Conservation (phyloP, 2,329 filamentous ascomycete genomes). For the Phaeosphaeria sp. region DNA sequence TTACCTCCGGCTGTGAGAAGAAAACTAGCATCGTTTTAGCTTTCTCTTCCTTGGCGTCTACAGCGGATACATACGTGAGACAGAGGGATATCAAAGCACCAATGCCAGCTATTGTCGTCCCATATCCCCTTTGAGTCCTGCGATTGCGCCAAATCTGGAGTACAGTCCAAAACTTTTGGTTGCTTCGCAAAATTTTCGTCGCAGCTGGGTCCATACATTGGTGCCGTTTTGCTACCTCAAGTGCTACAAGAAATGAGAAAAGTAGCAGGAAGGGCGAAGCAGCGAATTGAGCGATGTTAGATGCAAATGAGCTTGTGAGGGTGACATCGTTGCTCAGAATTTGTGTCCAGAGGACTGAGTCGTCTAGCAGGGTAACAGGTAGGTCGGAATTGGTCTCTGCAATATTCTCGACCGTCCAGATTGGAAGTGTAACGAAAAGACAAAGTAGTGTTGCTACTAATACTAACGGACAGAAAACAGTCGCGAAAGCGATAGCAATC, state of each 20-base stretch:
- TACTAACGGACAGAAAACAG: neutral
- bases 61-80: neutral
- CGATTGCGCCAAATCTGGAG: neutral
- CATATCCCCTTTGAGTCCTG: neutral
- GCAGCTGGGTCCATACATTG: neutral
- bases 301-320: neutral
- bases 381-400: neutral
- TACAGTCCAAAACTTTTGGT: neutral
- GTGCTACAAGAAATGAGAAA: slow-evolving; percentile 1
- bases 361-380: neutral
- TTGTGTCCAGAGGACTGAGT: neutral
- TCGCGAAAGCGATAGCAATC: neutral
- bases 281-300: neutral
- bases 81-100: neutral
- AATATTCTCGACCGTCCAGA: neutral
- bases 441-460: neutral
- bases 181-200: neutral
- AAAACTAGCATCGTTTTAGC: neutral
- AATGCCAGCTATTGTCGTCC: neutral
- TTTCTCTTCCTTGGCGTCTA: neutral
- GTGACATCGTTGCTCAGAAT: neutral
- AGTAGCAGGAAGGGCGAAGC: neutral
- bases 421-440: neutral
- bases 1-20: neutral
- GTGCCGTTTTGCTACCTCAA: neutral